Conservation (phyloP, 2,329 filamentous ascomycete species). For the Nothopassalora personata region DNA sequence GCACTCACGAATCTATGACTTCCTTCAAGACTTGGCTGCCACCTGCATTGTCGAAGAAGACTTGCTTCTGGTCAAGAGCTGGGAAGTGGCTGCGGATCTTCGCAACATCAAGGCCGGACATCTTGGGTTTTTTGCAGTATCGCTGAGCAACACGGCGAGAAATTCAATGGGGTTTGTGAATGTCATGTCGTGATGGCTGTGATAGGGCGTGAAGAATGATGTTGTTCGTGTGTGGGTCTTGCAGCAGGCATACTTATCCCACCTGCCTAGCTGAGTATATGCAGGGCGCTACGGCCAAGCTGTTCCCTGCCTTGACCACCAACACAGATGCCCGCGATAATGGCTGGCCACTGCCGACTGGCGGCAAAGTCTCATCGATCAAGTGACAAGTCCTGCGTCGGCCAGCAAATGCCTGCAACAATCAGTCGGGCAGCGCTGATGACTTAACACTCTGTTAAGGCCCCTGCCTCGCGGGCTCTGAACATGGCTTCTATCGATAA, state of each 20-base stretch:
- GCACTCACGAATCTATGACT: constrained; percentile 60
- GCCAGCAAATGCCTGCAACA: too few relatives aligned
- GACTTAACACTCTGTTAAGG: not conserved
- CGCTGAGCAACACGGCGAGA: not conserved
- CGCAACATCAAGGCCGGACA: constrained; percentile 48
- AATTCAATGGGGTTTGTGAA: not conserved
- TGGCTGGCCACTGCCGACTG: not conserved
- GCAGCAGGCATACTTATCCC: not conserved
- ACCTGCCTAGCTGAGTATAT: constrained; percentile 11
- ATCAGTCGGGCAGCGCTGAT: not conserved
- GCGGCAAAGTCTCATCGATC: too few relatives aligned
- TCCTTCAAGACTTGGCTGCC: constrained; percentile 60
- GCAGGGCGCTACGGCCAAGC: not conserved
- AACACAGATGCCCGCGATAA: not conserved
- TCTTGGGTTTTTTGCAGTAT: not conserved
- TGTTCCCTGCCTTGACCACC: not conserved
- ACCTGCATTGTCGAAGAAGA: constrained; percentile 74
- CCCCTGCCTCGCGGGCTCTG: not conserved
- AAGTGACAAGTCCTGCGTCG: too few relatives aligned
- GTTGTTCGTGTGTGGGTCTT: not conserved
- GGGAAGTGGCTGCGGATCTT: constrained; percentile 60
- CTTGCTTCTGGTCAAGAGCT: constrained; percentile 59
- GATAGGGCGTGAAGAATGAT: not conserved
- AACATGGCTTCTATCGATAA: not conserved
- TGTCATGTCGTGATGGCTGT: not conserved